Evolutionary conservation across 306 rosid genomes (phyloP).

Genomic region (Prunus davidiana): DNA sequence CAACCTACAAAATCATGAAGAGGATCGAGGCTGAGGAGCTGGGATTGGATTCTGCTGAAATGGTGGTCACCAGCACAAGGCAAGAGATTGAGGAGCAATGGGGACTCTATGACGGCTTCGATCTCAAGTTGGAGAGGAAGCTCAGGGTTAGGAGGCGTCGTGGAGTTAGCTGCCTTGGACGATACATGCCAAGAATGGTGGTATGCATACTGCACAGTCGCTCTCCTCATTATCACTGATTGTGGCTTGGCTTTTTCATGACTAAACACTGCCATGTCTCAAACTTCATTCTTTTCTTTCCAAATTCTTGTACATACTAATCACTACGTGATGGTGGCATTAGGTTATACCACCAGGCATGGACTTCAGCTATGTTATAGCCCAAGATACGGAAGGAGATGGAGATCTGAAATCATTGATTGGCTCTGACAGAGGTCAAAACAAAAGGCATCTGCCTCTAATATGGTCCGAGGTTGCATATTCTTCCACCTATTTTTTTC

Average conservation of each 20-base stretch:
- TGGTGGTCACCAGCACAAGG: slow-evolving; percentile 83
- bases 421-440: slow-evolving; percentile 58
- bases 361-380: slow-evolving; percentile 75
- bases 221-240: not conserved
- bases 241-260: not conserved
- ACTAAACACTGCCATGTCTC: not conserved
- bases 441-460: slow-evolving; percentile 59
- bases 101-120: slow-evolving; percentile 79
- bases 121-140: slow-evolving; percentile 73
- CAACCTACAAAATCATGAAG: slow-evolving; percentile 65
- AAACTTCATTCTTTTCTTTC: slow-evolving; percentile 1
- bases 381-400: slow-evolving; percentile 59
- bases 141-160: slow-evolving; percentile 65
- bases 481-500: slow-evolving; percentile 9
- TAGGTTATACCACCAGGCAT: slow-evolving; percentile 83
- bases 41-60: slow-evolving; percentile 71
- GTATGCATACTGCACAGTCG: slow-evolving; percentile 31
- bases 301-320: not conserved
- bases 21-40: slow-evolving; percentile 79
- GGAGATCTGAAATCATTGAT: slow-evolving; percentile 71
- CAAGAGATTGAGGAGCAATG: slow-evolving; percentile 93
- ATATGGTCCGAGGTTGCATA: slow-evolving; percentile 74
- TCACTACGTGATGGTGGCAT: not conserved
- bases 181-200: slow-evolving; percentile 81
- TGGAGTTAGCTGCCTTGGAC: slow-evolving; percentile 73